Conservation (phyloP, 768 basidiomycete genomes). For the Boletus rubescentipes region DNA sequence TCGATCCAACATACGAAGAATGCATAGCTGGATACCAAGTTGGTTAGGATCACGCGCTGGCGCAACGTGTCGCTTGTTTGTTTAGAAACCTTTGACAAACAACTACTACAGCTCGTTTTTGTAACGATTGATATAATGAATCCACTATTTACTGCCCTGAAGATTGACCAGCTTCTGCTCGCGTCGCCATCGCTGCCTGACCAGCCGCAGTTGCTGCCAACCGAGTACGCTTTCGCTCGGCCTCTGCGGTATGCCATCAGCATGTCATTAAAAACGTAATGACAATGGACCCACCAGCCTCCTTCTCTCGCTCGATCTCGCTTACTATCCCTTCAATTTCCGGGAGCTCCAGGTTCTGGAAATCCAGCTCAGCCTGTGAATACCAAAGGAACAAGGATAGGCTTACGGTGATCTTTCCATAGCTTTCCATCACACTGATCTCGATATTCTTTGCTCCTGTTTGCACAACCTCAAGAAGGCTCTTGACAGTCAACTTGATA, state of each 20-base stretch:
- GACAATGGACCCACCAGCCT: conserved; percentile 60
- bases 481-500: conserved; percentile 94
- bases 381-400: background rate
- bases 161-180: conserved; percentile 40
- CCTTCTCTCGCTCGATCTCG: conserved; percentile 96
- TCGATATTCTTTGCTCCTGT: conserved; percentile 99
- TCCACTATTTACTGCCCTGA: conserved; percentile 34
- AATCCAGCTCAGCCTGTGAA: background rate
- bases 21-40: conserved; percentile 14
- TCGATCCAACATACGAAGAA: conserved; percentile 11
- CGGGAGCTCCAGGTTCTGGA: conserved; percentile 76
- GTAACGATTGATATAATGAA: conserved; percentile 11
- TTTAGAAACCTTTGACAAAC: conserved; percentile 26
- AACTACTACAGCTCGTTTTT: conserved; percentile 12
- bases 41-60: background rate
- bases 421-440: conserved; percentile 95
- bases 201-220: conserved; percentile 90
- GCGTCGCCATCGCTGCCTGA: conserved; percentile 81
- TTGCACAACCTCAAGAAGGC: conserved; percentile 95
- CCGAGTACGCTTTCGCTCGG: conserved; percentile 89
- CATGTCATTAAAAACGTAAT: background rate
- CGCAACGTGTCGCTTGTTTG: conserved; percentile 24
- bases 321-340: conserved; percentile 92
- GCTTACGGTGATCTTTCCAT: conserved; percentile 86
- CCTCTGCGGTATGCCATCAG: conserved; percentile 57